phyloP scores from a whole-genome alignment of 164 flowering plant species.

The Cinnamomum chago region DNA sequence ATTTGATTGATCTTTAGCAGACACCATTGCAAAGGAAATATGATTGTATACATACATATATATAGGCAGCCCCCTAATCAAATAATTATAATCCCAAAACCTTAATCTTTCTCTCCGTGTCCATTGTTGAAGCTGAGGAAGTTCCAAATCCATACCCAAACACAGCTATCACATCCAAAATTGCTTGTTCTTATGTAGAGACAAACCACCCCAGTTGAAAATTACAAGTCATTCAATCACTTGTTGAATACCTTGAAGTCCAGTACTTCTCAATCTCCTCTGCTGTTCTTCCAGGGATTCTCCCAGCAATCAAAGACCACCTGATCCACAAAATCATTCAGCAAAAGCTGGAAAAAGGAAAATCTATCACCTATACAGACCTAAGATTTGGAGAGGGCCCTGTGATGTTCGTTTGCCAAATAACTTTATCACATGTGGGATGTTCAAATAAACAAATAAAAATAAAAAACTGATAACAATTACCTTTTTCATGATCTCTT shows the following conservation, averaged over 20 bases:
- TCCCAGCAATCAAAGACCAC: slow-evolving; percentile 60
- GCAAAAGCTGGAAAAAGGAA: background rate
- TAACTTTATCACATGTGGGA: too few species aligned
- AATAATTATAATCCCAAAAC: background rate
- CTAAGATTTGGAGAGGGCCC: too few species aligned
- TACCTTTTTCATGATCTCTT: too few species aligned
- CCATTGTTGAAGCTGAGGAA: slow-evolving; percentile 3
- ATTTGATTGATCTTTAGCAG: background rate
- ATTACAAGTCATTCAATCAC: background rate
- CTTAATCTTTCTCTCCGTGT: background rate
- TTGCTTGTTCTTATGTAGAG: background rate
- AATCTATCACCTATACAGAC: background rate
- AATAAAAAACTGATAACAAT: too few species aligned
- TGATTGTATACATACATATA: background rate
- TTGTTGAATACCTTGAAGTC: slow-evolving; percentile 33
- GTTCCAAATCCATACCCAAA: background rate
- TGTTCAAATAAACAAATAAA: too few species aligned
- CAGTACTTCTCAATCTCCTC: slow-evolving; percentile 60
- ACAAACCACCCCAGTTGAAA: background rate
- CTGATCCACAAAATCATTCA: slow-evolving; percentile 19
- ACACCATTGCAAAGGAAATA: background rate
- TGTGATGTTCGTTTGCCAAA: too few species aligned
- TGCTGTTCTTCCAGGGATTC: slow-evolving; percentile 62
- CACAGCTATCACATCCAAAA: slow-evolving; percentile 3
- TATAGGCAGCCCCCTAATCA: background rate